These are phyloP conservation scores for Termitomyces sp. DNA, from an alignment of 768 basidiomycete species.

Conservation along the genomic window DNA sequence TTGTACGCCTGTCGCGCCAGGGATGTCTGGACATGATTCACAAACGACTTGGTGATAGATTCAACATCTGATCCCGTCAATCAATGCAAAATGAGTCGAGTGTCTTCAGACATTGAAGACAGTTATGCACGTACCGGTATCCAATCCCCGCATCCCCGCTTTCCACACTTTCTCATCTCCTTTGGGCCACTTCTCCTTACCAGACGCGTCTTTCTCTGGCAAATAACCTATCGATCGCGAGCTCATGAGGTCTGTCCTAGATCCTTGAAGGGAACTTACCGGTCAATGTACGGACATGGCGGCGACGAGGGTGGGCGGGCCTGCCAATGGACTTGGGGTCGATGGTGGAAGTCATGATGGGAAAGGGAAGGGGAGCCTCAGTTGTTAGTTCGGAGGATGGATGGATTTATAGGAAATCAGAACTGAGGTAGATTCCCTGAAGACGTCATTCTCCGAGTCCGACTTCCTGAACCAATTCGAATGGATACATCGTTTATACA, in stretches of 20 bases:
- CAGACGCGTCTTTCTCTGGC: constrained; percentile 69
- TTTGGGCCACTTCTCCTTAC: constrained; percentile 82
- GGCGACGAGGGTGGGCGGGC: constrained; percentile 43
- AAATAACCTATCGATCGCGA: constrained; percentile 52
- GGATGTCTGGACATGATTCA: constrained; percentile 83
- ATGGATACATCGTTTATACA: neutral
- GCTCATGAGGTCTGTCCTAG: neutral
- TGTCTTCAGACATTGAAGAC: neutral
- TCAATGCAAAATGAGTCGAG: neutral
- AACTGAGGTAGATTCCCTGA: neutral
- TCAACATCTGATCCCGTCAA: constrained; percentile 46
- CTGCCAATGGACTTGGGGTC: constrained; percentile 64
- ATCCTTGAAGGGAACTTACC: constrained; percentile 29
- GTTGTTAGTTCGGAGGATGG: neutral
- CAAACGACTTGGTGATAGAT: constrained; percentile 67
- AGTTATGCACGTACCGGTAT: constrained; percentile 39
- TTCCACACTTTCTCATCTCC: constrained; percentile 79
- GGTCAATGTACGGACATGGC: constrained; percentile 67
- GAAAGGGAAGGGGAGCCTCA: constrained; percentile 6
- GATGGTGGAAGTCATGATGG: constrained; percentile 58
- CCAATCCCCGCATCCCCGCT: constrained; percentile 48
- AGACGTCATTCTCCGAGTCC: constrained; percentile 6
- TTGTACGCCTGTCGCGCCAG: constrained; percentile 91
- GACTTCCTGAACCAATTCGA: neutral
- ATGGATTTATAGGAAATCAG: constrained; percentile 12